Conservation (phyloP, 1,284 basidiomycete species). For the Cryptococcus wingfieldii region DNA sequence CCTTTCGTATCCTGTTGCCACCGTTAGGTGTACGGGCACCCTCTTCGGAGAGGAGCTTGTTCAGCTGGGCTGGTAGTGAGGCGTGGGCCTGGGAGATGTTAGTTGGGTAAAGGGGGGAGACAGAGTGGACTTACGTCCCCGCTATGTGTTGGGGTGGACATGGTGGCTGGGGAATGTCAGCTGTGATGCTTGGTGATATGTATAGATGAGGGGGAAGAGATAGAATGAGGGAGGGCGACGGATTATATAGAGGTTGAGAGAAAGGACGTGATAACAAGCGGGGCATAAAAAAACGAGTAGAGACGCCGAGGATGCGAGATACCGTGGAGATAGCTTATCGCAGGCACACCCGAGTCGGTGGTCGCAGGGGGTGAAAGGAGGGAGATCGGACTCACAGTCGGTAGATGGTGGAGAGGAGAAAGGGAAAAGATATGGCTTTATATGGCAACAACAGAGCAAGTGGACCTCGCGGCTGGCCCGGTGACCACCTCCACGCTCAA, state of each 20-base stretch:
- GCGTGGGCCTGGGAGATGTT: conserved; percentile 13
- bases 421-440: too few species aligned
- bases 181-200: background rate
- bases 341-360: too few species aligned
- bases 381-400: too few species aligned
- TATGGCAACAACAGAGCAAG: too few species aligned
- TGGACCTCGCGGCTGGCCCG: too few species aligned
- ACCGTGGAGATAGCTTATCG: background rate
- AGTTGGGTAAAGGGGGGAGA: background rate
- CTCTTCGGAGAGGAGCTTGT: conserved; percentile 21
- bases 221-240: background rate
- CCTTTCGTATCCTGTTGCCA: conserved; percentile 32
- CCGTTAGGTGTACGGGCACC: conserved; percentile 12
- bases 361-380: too few species aligned
- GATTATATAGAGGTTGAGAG: background rate
- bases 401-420: too few species aligned
- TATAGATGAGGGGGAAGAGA: background rate
- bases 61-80: conserved; percentile 21
- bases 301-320: background rate
- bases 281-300: too few species aligned
- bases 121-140: background rate
- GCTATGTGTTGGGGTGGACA: background rate
- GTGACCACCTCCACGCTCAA: too few species aligned
- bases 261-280: background rate
- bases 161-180: background rate